phyloP scores from a whole-genome alignment of 1,284 basidiomycete genomes.

The Phellinidium pouzarii region DNA sequence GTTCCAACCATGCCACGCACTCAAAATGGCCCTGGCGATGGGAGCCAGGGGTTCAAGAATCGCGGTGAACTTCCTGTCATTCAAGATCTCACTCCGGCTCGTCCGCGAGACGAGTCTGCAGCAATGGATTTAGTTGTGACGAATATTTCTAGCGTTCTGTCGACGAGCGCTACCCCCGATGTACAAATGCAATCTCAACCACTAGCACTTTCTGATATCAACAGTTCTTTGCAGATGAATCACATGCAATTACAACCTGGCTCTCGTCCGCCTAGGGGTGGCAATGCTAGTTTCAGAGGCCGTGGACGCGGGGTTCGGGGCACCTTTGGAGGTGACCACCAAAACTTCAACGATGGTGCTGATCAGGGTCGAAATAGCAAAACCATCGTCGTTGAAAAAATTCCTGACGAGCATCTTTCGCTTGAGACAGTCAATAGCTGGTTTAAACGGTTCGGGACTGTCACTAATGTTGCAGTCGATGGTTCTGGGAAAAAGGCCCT shows the following conservation, averaged over 20 bases:
- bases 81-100: constrained; percentile 66
- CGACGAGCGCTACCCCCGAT: neutral
- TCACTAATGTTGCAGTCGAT: constrained; percentile 91
- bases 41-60: neutral
- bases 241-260: neutral
- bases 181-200: constrained; percentile 1
- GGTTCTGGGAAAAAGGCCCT: constrained; percentile 67
- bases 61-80: constrained; percentile 67
- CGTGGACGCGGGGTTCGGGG: constrained; percentile 36
- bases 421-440: constrained; percentile 78
- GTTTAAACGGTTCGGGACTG: constrained; percentile 90
- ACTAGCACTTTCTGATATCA: neutral
- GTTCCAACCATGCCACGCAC: constrained; percentile 30
- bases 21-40: constrained; percentile 1
- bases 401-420: constrained; percentile 77
- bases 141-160: neutral
- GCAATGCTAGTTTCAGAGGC: constrained; percentile 32
- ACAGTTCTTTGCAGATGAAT: neutral
- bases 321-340: constrained; percentile 53
- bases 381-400: constrained; percentile 91
- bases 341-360: constrained; percentile 53
- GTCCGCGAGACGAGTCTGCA: constrained; percentile 27
- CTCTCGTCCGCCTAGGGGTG: constrained; percentile 13
- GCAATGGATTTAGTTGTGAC: constrained; percentile 1
- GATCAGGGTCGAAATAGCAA: constrained; percentile 58